Base-by-base conservation (phyloP, 306 rosid genomes). In the Corylus heterophylla region DNA sequence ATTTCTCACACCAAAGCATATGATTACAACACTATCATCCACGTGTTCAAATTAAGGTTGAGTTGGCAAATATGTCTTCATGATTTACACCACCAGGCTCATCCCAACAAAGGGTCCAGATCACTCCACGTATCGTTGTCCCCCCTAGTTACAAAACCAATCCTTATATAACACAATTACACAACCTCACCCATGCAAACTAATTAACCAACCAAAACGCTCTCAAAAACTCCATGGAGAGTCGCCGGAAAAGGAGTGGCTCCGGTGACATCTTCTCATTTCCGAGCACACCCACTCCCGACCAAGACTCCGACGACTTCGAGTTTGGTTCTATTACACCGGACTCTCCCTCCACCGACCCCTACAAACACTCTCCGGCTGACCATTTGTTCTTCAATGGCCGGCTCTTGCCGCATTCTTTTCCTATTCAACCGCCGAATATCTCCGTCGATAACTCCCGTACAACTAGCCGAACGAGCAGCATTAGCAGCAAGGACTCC, bases 361-460 rank as follows among this genome's bases (percentile, higher is more conserved):
- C 90, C 20, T 86, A 75, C 78, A 84, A 76, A 42, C 77, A 83
- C 63, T 94, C 98, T 6, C 96, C 97, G 2, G 98, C 98, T 0
- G 98, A 94, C 69, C 91, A 94, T 62, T 75, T 94, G 75, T 94
- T 94, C 91, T 77, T 86, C 82, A 94, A 94, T 8, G 98, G 98
- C 16, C 90, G 84, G 16, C 98, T 94, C 76, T 86, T 85, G 12
- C 97, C 98, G 2, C 98, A 94, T 56, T 75, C 88, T 7, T 94
- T 94, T 80, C 97, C 98, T 0, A 76, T 85, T 45, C 88, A 80
- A 4, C 87, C 80, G 6, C 51, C 51, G 51, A 75, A 59, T 37
- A 27, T 48, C n/a, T 5, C 8, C 8, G 25, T 54, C 0, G 73
- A 83, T 39, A 50, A 13, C 52, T 83, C 88, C 1, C 74, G 84